Conservation (phyloP, 257 asterid genomes). For the Gardenia jasminoides region DNA sequence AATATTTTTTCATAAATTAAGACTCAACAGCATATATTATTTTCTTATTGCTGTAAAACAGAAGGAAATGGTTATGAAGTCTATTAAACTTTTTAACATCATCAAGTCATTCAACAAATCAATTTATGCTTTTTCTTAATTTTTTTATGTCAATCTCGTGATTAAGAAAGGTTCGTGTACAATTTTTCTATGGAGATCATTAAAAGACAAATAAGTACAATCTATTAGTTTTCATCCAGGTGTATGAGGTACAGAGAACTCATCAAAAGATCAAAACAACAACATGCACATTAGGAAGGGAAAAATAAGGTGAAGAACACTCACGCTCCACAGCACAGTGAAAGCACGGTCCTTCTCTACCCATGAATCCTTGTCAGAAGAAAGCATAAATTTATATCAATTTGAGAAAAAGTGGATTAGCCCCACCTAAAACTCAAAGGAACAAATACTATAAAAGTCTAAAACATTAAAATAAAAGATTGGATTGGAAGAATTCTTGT, state of each 20-base stretch:
- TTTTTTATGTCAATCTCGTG: neutral
- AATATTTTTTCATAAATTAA: no score
- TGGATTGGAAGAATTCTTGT: no score
- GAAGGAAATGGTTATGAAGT: neutral
- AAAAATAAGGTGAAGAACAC: neutral
- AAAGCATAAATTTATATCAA: neutral
- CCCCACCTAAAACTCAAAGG: neutral
- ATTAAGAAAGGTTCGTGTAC: neutral
- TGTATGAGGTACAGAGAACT: neutral
- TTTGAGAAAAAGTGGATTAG: neutral
- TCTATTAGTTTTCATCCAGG: neutral
- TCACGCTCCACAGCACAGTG: slow-evolving; percentile 28
- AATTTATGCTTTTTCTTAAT: no score
- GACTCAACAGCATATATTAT: no score
- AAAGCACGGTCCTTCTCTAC: slow-evolving; percentile 26
- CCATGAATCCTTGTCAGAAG: slow-evolving; percentile 11
- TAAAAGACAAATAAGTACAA: no score
- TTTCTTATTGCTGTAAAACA: neutral
- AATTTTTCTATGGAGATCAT: neutral
- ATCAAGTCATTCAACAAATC: neutral
- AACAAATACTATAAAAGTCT: neutral
- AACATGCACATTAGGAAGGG: neutral
- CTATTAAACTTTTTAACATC: neutral
- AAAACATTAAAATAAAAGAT: neutral
- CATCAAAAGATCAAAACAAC: neutral